Evolutionary conservation across 1,284 basidiomycete genomes (phyloP).

Genomic region (Ustilago vetiveriae): DNA sequence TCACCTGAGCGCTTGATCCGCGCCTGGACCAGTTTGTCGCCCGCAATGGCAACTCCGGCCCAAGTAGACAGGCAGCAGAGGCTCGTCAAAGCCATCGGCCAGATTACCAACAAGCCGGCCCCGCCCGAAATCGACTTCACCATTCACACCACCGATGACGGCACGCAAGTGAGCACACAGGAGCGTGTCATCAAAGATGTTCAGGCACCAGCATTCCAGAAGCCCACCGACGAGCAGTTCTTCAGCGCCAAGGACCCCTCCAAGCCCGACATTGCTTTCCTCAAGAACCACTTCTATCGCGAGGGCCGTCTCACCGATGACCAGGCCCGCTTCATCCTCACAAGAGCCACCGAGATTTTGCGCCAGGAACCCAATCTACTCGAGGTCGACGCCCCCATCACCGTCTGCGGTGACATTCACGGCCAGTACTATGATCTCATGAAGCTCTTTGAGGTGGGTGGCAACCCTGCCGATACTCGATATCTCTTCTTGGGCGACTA

Average conservation of each 20-base stretch:
- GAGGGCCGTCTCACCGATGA: slow-evolving; percentile 88
- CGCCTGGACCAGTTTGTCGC: neutral
- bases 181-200: slow-evolving; percentile 69
- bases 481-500: slow-evolving; percentile 67
- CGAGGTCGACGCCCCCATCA: slow-evolving; percentile 91
- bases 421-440: slow-evolving; percentile 67
- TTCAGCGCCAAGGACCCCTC: slow-evolving; percentile 62
- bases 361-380: slow-evolving; percentile 86
- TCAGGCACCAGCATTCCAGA: slow-evolving; percentile 78
- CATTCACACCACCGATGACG: slow-evolving; percentile 68
- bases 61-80: slow-evolving; percentile 46
- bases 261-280: slow-evolving; percentile 80
- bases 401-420: slow-evolving; percentile 69
- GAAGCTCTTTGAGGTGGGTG: slow-evolving; percentile 67
- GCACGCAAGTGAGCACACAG: slow-evolving; percentile 68
- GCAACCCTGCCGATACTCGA: slow-evolving; percentile 66
- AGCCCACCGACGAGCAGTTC: slow-evolving; percentile 93
- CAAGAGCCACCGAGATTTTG: slow-evolving; percentile 78
- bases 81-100: slow-evolving; percentile 57
- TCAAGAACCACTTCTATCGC: slow-evolving; percentile 99
- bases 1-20: neutral
- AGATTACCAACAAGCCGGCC: slow-evolving; percentile 60
- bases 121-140: slow-evolving; percentile 68
- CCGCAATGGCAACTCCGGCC: slow-evolving; percentile 17
- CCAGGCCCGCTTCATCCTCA: slow-evolving; percentile 86